phyloP scores from a whole-genome alignment of 352 stramenopile species.

The Phytophthora citrophthora region DNA sequence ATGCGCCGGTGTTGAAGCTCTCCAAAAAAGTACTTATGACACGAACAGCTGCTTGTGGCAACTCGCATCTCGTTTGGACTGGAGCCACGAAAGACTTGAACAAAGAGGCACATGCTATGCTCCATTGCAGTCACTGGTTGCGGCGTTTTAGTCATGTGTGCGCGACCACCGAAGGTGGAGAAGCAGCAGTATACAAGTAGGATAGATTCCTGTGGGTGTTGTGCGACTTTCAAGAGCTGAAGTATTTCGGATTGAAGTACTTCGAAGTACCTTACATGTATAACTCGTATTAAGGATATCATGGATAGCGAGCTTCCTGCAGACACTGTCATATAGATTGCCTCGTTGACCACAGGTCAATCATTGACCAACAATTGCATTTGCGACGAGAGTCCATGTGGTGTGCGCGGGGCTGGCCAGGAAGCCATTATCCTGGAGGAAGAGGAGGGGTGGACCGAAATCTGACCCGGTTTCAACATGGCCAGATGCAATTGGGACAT shows the following conservation, averaged over 20 bases:
- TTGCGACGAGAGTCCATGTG: constrained; percentile 29
- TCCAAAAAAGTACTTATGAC: constrained; percentile 24
- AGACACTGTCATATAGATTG: neutral
- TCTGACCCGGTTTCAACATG: constrained; percentile 22
- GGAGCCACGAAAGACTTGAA: constrained; percentile 20
- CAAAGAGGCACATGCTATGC: constrained; percentile 28
- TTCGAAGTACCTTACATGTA: too few species aligned
- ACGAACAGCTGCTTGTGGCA: constrained; percentile 14
- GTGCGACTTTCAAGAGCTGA: neutral
- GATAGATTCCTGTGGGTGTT: neutral
- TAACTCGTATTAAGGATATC: neutral
- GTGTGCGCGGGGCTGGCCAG: constrained; percentile 9
- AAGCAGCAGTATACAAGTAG: neutral
- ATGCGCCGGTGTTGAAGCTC: constrained; percentile 9
- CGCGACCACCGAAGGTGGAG: constrained; percentile 14
- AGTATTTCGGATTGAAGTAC: neutral
- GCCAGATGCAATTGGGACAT: constrained; percentile 29
- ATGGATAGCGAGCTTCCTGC: neutral
- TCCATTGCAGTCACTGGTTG: constrained; percentile 19
- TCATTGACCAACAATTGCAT: neutral
- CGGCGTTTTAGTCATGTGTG: constrained; percentile 12
- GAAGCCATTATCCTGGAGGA: constrained; percentile 24
- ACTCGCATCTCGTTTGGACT: constrained; percentile 15
- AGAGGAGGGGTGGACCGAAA: constrained; percentile 11
- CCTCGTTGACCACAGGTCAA: constrained; percentile 1